These are phyloP conservation scores for Nakazawaea laoshanensis DNA, from an alignment of 805 yeast genomes.

Conservation along the genomic window DNA sequence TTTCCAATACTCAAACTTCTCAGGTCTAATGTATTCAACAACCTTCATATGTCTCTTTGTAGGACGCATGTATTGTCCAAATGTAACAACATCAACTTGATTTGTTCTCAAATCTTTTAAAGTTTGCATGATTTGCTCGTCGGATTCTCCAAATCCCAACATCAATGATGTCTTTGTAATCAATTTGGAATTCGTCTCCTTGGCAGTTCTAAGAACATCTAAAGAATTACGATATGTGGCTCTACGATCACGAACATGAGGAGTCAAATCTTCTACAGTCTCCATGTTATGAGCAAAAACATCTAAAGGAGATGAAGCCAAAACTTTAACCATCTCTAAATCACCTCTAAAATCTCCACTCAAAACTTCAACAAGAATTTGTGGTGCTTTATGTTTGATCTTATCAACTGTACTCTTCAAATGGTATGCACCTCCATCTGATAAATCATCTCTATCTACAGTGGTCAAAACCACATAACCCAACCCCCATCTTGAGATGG, in stretches of 20 bases:
- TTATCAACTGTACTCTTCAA: conserved; percentile 78
- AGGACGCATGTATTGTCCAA: conserved; percentile 99
- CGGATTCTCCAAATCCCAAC: conserved; percentile 96
- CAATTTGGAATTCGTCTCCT: conserved; percentile 61
- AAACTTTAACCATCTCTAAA: conserved; percentile 63
- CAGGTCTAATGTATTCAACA: conserved; percentile 90
- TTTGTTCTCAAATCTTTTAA: conserved; percentile 67
- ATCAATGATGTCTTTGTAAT: conserved; percentile 91
- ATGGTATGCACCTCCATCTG: conserved; percentile 91
- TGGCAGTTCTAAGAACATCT: conserved; percentile 72
- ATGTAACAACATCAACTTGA: conserved; percentile 89
- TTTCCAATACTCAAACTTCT: conserved; percentile 91
- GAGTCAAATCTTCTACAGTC: conserved; percentile 92
- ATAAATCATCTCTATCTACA: conserved; percentile 91
- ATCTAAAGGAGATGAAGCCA: conserved; percentile 84
- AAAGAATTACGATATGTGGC: conserved; percentile 91
- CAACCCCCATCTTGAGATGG: conserved; percentile 94
- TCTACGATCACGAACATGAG: conserved; percentile 90
- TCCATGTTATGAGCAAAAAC: conserved; percentile 97
- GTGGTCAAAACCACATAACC: conserved; percentile 97
- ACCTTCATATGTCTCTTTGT: conserved; percentile 98
- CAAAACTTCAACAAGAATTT: conserved; percentile 84
- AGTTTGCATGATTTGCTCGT: conserved; percentile 76
- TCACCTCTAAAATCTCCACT: conserved; percentile 96
- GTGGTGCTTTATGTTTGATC: conserved; percentile 84